phyloP scores from a whole-genome alignment of 164 flowering plant genomes.

The Dillenia suffruticosa region DNA sequence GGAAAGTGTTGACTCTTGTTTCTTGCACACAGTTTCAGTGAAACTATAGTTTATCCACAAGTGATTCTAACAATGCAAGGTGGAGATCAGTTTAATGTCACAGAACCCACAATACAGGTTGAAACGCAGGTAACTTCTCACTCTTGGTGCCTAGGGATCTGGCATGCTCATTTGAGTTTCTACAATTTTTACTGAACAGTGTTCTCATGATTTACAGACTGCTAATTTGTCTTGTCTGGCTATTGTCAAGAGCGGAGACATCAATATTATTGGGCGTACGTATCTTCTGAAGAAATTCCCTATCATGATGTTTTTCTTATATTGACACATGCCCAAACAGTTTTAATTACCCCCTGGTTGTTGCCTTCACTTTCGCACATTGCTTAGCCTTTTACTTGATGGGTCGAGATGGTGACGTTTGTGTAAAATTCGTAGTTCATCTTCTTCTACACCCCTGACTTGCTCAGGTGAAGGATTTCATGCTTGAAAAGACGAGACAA shows the following conservation, averaged over 20 bases:
- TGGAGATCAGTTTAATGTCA: slow-evolving; percentile 24
- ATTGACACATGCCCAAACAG: no score
- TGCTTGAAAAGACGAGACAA: no score
- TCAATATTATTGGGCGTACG: slow-evolving; percentile 92
- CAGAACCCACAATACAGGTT: slow-evolving; percentile 19
- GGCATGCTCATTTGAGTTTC: background rate
- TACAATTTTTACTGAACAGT: background rate
- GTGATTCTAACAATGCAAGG: slow-evolving; percentile 29
- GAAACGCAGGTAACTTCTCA: slow-evolving; percentile 27
- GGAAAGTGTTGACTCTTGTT: slow-evolving; percentile 1
- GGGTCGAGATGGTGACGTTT: no score
- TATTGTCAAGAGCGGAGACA: slow-evolving; percentile 53
- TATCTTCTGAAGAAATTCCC: slow-evolving; percentile 6
- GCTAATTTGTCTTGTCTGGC: slow-evolving; percentile 52
- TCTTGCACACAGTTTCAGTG: slow-evolving; percentile 34
- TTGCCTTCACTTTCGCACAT: no score
- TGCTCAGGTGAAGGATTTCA: no score
- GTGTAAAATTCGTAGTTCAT: no score
- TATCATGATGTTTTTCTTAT: no score
- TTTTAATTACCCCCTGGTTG: no score
- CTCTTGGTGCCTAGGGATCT: background rate
- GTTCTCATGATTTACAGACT: slow-evolving; percentile 30
- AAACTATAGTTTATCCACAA: slow-evolving; percentile 12
- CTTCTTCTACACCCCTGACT: no score
- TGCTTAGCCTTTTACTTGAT: no score